phyloP scores from a whole-genome alignment of 768 basidiomycete species.

The Panus rudis region DNA sequence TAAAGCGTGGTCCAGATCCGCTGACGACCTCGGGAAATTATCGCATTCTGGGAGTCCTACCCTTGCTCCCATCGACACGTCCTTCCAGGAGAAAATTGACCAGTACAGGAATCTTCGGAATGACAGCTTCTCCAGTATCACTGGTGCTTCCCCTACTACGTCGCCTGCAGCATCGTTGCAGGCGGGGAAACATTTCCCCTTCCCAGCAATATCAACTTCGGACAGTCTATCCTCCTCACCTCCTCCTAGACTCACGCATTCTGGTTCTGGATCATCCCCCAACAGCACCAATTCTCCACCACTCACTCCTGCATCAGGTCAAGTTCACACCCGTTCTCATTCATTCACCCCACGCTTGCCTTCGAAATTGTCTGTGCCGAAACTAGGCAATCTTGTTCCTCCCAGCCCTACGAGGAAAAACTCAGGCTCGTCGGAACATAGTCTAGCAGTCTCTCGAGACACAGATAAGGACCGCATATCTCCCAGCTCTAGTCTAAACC shows the following conservation, averaged over 20 bases:
- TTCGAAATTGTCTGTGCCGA: conserved; percentile 56
- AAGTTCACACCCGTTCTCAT: conserved; percentile 58
- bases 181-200: conserved; percentile 22
- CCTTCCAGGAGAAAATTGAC: conserved; percentile 55
- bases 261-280: conserved; percentile 17
- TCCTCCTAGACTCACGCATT: conserved; percentile 12
- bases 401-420: conserved; percentile 54
- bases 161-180: conserved; percentile 15
- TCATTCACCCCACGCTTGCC: conserved; percentile 67
- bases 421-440: conserved; percentile 35
- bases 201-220: conserved; percentile 22
- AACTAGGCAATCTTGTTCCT: conserved; percentile 33
- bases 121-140: conserved; percentile 33
- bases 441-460: too few relatives aligned
- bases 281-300: conserved; percentile 14
- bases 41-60: conserved; percentile 24
- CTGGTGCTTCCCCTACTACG: conserved; percentile 29
- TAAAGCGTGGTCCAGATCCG: conserved; percentile 74
- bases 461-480: conserved; percentile 22
- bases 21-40: conserved; percentile 66
- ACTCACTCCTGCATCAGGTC: conserved; percentile 20
- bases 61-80: conserved; percentile 34
- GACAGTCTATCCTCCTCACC: conserved; percentile 28
- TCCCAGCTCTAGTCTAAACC: conserved; percentile 9
- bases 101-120: conserved; percentile 59